Evolutionary conservation across 371 early-diverging fungal genomes (phyloP), one percentile per base, ranked within the genome.

Genomic region (Apophysomyces variabilis): DNA sequence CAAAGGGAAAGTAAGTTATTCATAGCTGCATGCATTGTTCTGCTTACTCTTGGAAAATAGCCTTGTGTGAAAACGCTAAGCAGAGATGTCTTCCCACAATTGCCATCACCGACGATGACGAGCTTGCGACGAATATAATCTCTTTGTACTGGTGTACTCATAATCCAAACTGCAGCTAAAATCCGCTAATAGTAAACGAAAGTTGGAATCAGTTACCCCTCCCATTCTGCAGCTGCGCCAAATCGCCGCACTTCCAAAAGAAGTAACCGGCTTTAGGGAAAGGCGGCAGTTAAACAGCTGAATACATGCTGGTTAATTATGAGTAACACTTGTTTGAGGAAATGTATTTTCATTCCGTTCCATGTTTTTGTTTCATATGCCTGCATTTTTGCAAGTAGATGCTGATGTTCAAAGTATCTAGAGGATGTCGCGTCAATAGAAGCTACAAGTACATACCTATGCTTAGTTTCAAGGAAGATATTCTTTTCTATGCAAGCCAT

Each of bases 31-130:
- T 69, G 21, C 38, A 8, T 47, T 18, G n/a, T 21, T 26, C 46
- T 69, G 47, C 26, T 61, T 73, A 80, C 81, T 66, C 76, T 67
- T 58, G 81, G 83, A 62, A 80, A 83, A 14, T 68, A 67, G 60
- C 71, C 70, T 47, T 70, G 71, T 35, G 79, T 70, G 47, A 67
- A 76, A 5, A 81, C 83, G 58, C 64, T 73, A 13, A 81, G 64
- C 65, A 80, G 64, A 58, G 79, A 84, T 5, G 85, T 82, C 61
- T 85, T 85, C 16, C 93, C 93, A 67, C 90, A 89, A n/a, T 88
- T 90, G 44, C 93, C 93, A 60, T 92, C 93, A 11, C 93, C 93
- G 21, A 93, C 90, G 64, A 90, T 85, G 21, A 92, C 92, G 44
- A 93, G 77, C 65, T 93, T 93, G 37, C 72, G 72, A 50, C 50